These are phyloP conservation scores for Eimeria mitis DNA, from an alignment of 169 alveolate genomes.

Conservation along the genomic window DNA sequence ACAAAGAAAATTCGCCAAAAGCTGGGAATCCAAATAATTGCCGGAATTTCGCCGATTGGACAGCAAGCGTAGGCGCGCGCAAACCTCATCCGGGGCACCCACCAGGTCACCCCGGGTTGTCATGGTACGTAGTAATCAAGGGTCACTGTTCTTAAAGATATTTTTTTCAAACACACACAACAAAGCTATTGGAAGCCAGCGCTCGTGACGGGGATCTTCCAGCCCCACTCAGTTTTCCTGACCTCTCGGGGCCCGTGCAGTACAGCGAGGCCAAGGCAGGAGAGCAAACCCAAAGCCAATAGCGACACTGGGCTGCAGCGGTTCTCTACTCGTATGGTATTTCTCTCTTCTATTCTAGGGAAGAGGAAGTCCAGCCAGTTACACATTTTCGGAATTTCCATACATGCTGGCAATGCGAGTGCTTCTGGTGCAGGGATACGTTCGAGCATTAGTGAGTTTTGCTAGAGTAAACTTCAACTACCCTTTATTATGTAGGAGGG, in stretches of 20 bases:
- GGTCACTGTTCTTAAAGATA: not conserved
- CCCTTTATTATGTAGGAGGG: not conserved
- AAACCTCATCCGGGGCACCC: not conserved
- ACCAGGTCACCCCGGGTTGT: not conserved
- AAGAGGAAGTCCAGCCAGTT: not conserved
- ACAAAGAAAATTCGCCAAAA: not conserved
- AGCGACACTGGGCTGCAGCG: constrained; percentile 11
- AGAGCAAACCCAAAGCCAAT: not conserved
- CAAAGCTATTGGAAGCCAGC: not conserved
- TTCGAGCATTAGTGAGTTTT: not conserved
- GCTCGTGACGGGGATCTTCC: not conserved
- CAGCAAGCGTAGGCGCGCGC: not conserved
- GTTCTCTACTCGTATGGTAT: not conserved
- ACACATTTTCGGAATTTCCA: not conserved
- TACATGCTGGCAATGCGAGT: not conserved
- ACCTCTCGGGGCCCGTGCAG: not conserved
- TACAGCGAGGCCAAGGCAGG: constrained; percentile 15
- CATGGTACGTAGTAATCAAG: not conserved
- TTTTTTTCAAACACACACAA: not conserved
- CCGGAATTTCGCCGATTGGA: not conserved
- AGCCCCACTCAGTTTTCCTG: not conserved
- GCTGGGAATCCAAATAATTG: not conserved
- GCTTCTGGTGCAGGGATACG: not conserved
- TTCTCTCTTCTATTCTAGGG: not conserved
- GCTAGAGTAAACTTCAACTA: not conserved